Evolutionary conservation across 2,329 filamentous ascomycete genomes (phyloP).

Genomic region (Penicillium carneum): DNA sequence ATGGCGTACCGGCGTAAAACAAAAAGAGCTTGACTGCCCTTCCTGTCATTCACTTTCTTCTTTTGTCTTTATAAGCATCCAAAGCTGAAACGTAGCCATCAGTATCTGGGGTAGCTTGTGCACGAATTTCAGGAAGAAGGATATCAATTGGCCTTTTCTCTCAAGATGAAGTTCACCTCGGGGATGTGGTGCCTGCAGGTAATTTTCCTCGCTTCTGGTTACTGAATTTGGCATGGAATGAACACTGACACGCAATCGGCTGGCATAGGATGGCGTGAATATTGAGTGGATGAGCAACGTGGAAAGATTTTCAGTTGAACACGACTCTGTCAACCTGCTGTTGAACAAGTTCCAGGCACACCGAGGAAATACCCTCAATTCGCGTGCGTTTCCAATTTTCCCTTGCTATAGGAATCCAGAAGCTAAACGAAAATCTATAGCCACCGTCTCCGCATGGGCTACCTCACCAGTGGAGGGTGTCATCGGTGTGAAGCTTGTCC

Average conservation of each 20-base stretch:
- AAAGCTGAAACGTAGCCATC: background rate
- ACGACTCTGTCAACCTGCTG: slow-evolving; percentile 45
- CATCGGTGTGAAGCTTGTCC: slow-evolving; percentile 50
- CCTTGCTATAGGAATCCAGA: background rate
- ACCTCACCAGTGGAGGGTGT: slow-evolving; percentile 50
- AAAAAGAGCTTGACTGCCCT: slow-evolving; percentile 1
- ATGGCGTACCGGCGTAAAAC: background rate
- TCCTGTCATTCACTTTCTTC: background rate
- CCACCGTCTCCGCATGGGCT: slow-evolving; percentile 45
- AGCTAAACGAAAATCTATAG: slow-evolving; percentile 24
- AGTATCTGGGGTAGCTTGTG: background rate
- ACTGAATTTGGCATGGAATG: background rate
- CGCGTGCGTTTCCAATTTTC: slow-evolving; percentile 33
- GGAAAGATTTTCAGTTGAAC: slow-evolving; percentile 43
- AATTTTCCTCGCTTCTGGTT: slow-evolving; percentile 6
- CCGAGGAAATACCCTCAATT: slow-evolving; percentile 53
- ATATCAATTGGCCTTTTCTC: background rate
- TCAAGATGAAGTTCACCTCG: slow-evolving; percentile 53
- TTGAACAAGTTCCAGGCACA: slow-evolving; percentile 49
- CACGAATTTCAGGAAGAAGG: background rate
- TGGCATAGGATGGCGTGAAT: slow-evolving; percentile 44
- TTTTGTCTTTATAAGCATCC: background rate
- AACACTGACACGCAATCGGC: background rate
- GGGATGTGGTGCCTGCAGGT: slow-evolving; percentile 52
- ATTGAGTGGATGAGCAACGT: slow-evolving; percentile 55